Base-by-base conservation (phyloP, 805 yeast genomes). In the Ogataea naganishii region DNA sequence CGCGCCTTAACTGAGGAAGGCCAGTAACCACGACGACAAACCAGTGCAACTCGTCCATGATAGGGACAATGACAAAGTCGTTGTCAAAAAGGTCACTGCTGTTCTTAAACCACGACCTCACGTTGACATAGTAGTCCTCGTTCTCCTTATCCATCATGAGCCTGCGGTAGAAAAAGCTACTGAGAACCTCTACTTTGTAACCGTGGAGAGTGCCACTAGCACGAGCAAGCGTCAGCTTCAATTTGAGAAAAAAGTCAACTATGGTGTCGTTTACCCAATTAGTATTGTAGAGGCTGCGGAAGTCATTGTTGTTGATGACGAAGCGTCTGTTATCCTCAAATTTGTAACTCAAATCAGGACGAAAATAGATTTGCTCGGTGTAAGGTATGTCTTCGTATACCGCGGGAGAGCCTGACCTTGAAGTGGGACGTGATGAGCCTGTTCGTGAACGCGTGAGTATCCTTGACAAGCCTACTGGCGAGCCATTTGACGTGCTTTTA, bases 221-320 rank as follows among this genome's bases (percentile, higher is more conserved):
- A 37, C 62, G 72, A 6, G 72, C 62, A 4, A 10, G 8, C 23
- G 48, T 33, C 17, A 51, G 30, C 38, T 67, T 70, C 46, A 65
- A 79, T 34, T 72, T 73, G 18, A 84, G 62, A 45, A 83, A 86
- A 49, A 89, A 89, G 51, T 85, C 95, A 32, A 92, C 78, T 29
- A 92, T 61, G 0, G 80, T 71, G 47, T 92, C 98, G 56, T 92
- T 89, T 28, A 92, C 72, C 88, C 95, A 89, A 38, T 81, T 83
- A 27, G 77, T 76, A 34, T 80, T 78, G 46, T 77, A 75, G 7
- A 89, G 63, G 26, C 96, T 80, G 37, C 72, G 72, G 51, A 81
- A 84, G 48, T 92, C 98, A 22, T 71, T 64, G 35, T 72, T 68
- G 1, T 75, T 64, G 7, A 89, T 68, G 4, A 68, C 66, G 39